Conservation (phyloP, 2,329 filamentous ascomycete species). For the Alternaria arbusti region DNA sequence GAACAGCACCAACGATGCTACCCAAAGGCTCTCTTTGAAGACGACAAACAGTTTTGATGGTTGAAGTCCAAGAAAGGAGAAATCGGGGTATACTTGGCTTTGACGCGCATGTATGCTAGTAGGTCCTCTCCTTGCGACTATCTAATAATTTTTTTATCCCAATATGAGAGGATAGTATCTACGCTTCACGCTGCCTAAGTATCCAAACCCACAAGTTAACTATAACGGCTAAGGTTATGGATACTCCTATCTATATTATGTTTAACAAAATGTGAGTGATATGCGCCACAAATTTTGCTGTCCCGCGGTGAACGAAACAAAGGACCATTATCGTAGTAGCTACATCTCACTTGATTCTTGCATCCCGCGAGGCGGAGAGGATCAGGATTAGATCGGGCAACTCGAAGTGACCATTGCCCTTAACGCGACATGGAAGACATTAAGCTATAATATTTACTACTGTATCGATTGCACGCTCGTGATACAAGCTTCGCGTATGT, state of each 20-base stretch:
- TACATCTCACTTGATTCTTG: neutral
- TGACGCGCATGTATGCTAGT: neutral
- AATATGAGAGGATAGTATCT: neutral
- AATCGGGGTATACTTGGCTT: neutral
- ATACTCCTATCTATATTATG: neutral
- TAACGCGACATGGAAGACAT: neutral
- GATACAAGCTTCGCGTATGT: neutral
- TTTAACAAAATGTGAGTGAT: neutral
- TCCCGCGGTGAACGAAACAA: neutral
- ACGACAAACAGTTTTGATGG: neutral
- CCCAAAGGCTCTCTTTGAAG: neutral
- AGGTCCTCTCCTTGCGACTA: neutral
- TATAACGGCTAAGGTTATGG: neutral
- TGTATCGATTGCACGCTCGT: neutral
- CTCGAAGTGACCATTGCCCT: neutral
- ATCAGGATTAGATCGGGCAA: neutral
- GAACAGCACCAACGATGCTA: neutral
- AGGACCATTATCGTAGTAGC: neutral
- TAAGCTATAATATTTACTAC: neutral
- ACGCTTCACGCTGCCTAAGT: neutral
- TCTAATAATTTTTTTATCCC: accelerated
- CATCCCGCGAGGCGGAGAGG: neutral
- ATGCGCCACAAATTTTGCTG: neutral
- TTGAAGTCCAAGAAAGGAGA: neutral
- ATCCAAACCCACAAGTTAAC: neutral